These are phyloP conservation scores for Digitaria exilis DNA, from an alignment of 202 grass and related monocot species.

Conservation along the genomic window DNA sequence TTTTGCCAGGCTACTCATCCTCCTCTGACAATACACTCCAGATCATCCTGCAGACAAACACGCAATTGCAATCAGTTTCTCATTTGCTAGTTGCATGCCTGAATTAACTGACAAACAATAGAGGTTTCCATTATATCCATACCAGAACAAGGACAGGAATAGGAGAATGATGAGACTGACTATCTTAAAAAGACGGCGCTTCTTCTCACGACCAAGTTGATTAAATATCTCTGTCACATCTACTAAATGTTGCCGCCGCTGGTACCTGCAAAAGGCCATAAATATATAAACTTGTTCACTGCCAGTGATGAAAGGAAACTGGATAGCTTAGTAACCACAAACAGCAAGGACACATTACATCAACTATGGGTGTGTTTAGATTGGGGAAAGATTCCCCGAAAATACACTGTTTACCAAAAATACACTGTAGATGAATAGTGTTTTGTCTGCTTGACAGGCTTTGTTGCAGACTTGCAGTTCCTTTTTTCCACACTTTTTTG, in stretches of 20 bases:
- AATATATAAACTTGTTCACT: neutral
- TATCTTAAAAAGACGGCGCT: conserved; percentile 85
- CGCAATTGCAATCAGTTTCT: neutral
- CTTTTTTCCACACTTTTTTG: neutral
- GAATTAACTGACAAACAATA: neutral
- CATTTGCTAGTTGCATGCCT: conserved; percentile 20
- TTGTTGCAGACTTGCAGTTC: too few species aligned
- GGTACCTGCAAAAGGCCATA: conserved; percentile 61
- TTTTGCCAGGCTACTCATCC: conserved; percentile 52
- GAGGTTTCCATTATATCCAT: conserved; percentile 7
- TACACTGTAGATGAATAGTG: too few species aligned
- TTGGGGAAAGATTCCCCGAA: too few species aligned
- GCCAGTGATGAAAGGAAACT: neutral
- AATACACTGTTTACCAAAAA: too few species aligned
- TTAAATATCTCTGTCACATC: conserved; percentile 99
- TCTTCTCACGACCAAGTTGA: conserved; percentile 82
- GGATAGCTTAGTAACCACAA: neutral
- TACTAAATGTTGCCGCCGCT: conserved; percentile 79
- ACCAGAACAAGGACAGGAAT: conserved; percentile 92
- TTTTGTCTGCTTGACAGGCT: too few species aligned
- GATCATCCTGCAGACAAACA: conserved; percentile 77
- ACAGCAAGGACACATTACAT: neutral
- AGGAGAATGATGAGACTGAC: conserved; percentile 71
- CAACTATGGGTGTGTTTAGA: too few species aligned
- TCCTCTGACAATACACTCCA: conserved; percentile 86